Conservation (phyloP, 106 monocot species). For the Platanthera guangdongensis region DNA sequence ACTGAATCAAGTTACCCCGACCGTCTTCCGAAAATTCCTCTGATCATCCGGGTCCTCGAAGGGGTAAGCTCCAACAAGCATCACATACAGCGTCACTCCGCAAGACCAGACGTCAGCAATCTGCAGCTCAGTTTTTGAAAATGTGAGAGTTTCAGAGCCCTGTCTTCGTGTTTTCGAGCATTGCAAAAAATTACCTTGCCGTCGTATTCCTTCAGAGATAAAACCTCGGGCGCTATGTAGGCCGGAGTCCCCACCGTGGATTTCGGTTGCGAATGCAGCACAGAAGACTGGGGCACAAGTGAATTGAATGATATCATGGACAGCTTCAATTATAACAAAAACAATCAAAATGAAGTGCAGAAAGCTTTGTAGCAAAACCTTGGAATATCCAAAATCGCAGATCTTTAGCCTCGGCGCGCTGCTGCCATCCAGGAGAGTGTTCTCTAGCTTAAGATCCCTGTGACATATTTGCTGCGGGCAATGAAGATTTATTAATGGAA, state of each 20-base stretch:
- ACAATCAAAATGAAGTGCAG: background rate
- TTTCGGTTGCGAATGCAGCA: constrained; percentile 82
- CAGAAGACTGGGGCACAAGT: constrained; percentile 34
- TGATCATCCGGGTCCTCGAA: constrained; percentile 84
- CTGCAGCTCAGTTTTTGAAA: constrained; percentile 17
- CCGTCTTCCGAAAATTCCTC: constrained; percentile 65
- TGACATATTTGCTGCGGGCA: constrained; percentile 67
- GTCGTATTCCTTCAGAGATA: constrained; percentile 71
- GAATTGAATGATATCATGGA: background rate
- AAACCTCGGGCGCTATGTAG: constrained; percentile 77
- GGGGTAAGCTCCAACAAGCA: constrained; percentile 74
- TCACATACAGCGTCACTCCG: constrained; percentile 84
- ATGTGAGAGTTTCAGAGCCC: background rate
- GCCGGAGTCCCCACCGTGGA: constrained; percentile 83
- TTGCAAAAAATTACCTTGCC: constrained; percentile 39
- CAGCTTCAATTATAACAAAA: background rate
- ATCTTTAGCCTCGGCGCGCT: constrained; percentile 61
- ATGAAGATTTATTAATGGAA: background rate
- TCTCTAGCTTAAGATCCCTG: constrained; percentile 74
- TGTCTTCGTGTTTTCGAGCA: background rate
- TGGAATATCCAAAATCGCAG: constrained; percentile 85
- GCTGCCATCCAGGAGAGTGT: constrained; percentile 74
- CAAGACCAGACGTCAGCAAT: constrained; percentile 92
- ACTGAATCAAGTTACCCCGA: constrained; percentile 21
- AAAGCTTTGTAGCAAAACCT: constrained; percentile 24